Evolutionary conservation across 768 basidiomycete genomes (phyloP).

Genomic region (Multifurca ochricompacta): DNA sequence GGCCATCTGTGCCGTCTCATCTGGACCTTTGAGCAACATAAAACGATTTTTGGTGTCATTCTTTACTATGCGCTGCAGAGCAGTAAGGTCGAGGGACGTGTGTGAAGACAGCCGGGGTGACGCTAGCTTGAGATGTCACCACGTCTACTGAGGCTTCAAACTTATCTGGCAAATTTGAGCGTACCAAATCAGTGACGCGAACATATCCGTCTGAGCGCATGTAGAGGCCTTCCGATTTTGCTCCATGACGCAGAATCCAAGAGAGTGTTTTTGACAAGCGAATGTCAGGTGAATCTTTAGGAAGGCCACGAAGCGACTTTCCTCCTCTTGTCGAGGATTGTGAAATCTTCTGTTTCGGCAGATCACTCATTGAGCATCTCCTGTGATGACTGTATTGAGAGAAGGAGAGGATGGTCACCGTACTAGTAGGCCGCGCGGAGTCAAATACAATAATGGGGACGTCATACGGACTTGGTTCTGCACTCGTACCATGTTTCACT

Average conservation of each 20-base stretch:
- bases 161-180: conserved; percentile 27
- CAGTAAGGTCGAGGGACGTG: conserved; percentile 40
- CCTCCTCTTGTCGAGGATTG: conserved; percentile 13
- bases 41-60: conserved; percentile 62
- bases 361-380: background rate
- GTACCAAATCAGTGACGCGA: conserved; percentile 72
- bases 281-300: conserved; percentile 58
- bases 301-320: conserved; percentile 48
- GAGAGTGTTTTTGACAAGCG: conserved; percentile 80
- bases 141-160: conserved; percentile 1
- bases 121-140: conserved; percentile 43
- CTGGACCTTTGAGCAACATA: conserved; percentile 43
- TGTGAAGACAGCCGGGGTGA: conserved; percentile 51
- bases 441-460: no score
- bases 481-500: background rate
- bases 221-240: conserved; percentile 59
- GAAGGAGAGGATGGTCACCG: no score
- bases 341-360: conserved; percentile 4
- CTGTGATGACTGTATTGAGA: background rate
- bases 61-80: conserved; percentile 55
- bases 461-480: no score
- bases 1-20: conserved; percentile 24
- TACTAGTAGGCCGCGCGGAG: no score
- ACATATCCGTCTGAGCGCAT: conserved; percentile 86
- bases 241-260: conserved; percentile 89